Percentiles rank a stretch among this genome's conserved stretches.
phyloP scores from a whole-genome alignment of 805 yeast species.

The Kazachstania kunashirensis region DNA sequence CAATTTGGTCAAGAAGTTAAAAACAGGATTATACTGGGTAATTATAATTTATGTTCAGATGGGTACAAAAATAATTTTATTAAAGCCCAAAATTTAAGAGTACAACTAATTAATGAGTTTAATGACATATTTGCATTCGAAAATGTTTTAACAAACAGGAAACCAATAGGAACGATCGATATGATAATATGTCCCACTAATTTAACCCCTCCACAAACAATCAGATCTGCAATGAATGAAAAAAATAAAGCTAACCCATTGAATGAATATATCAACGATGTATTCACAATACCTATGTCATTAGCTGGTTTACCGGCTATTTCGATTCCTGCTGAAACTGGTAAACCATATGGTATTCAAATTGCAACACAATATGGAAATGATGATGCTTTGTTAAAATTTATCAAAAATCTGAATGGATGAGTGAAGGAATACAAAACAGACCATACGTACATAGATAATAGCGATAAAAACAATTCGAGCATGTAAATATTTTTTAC shows the following conservation, averaged over 20 bases:
- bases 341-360: conserved; percentile 53
- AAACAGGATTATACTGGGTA: conserved; percentile 75
- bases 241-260: conserved; percentile 34
- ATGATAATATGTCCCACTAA: conserved; percentile 69
- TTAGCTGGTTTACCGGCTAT: conserved; percentile 86
- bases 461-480: too few species aligned
- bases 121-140: conserved; percentile 47
- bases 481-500: conserved; percentile 1
- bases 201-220: conserved; percentile 42
- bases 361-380: conserved; percentile 79
- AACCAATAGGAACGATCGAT: conserved; percentile 41
- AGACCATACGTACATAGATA: too few species aligned
- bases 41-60: conserved; percentile 71
- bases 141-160: conserved; percentile 32
- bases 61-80: conserved; percentile 60
- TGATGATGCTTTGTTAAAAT: conserved; percentile 51
- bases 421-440: too few species aligned
- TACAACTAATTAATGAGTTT: conserved; percentile 53
- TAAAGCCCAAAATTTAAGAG: conserved; percentile 63
- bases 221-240: conserved; percentile 28
- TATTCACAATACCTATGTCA: conserved; percentile 82
- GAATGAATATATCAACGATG: conserved; percentile 68
- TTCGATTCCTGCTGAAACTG: conserved; percentile 49
- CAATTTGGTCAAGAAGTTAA: conserved; percentile 74
- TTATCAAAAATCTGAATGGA: conserved; percentile 9